These are phyloP conservation scores for Eucalyptus shirleyi DNA, from an alignment of 345 rosid genomes.

Conservation along the genomic window DNA sequence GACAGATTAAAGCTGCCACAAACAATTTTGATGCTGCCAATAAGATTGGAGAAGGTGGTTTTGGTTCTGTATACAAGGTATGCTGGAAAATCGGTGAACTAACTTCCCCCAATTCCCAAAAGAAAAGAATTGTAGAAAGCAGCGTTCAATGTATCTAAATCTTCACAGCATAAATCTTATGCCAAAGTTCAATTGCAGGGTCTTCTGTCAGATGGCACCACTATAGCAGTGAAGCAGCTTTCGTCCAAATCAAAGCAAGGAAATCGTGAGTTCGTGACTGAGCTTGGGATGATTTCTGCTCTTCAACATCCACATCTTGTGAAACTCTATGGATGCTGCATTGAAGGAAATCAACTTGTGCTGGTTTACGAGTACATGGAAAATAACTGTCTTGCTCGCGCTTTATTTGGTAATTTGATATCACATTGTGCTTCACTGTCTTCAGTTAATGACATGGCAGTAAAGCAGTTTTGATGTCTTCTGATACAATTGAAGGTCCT, in stretches of 20 bases:
- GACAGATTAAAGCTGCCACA: conserved; percentile 6
- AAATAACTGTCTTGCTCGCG: conserved; percentile 6
- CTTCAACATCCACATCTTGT: conserved; percentile 16
- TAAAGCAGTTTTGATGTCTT: background rate
- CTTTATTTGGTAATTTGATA: conserved; percentile 1
- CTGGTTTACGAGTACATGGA: conserved; percentile 14
- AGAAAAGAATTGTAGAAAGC: background rate
- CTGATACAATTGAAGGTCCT: background rate
- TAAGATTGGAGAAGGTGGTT: conserved; percentile 14
- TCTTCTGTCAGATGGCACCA: background rate
- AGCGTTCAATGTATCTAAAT: background rate
- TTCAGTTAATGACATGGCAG: background rate
- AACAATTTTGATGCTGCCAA: background rate
- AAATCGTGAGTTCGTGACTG: conserved; percentile 11
- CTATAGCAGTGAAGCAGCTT: conserved; percentile 41
- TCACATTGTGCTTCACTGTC: background rate
- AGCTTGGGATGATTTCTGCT: conserved; percentile 8
- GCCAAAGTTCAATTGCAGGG: background rate
- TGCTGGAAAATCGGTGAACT: background rate
- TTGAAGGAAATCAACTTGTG: conserved; percentile 8
- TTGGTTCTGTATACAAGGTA: conserved; percentile 10
- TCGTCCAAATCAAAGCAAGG: conserved; percentile 70
- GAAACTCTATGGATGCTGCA: conserved; percentile 7
- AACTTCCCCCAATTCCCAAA: background rate
- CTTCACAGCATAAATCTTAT: background rate